These are phyloP conservation scores for Iris macrosiphon DNA, from an alignment of 106 monocot genomes.

Conservation along the genomic window DNA sequence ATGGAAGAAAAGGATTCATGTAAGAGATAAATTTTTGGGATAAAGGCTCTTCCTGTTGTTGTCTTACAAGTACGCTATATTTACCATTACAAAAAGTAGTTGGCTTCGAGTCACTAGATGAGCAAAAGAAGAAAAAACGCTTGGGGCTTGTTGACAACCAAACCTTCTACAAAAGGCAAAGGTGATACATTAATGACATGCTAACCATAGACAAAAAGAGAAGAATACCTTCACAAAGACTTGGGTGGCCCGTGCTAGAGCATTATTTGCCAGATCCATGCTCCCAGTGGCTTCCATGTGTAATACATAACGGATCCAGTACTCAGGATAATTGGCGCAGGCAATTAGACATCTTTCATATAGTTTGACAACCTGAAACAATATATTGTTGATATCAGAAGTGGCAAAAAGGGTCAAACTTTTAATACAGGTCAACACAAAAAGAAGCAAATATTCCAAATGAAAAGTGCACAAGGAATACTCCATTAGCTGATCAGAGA, in stretches of 20 bases:
- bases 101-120: no score
- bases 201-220: not conserved
- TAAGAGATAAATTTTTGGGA: no score
- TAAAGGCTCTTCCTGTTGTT: no score
- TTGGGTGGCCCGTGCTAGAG: conserved; percentile 94
- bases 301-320: conserved; percentile 89
- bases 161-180: no score
- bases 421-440: conserved; percentile 11
- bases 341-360: conserved; percentile 97
- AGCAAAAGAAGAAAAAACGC: no score
- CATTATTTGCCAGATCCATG: conserved; percentile 95
- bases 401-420: conserved; percentile 5
- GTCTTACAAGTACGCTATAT: no score
- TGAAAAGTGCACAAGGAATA: conserved; percentile 80
- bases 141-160: no score
- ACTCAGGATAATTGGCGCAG: conserved; percentile 96
- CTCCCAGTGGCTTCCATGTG: conserved; percentile 88
- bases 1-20: no score
- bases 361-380: conserved; percentile 90
- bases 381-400: conserved; percentile 3
- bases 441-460: conserved; percentile 33
- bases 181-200: no score
- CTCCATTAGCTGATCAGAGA: conserved; percentile 86
- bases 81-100: no score
- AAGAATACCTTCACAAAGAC: conserved; percentile 92